Base-by-base conservation (phyloP, 2,329 filamentous ascomycete genomes). In the Claviceps africana region DNA sequence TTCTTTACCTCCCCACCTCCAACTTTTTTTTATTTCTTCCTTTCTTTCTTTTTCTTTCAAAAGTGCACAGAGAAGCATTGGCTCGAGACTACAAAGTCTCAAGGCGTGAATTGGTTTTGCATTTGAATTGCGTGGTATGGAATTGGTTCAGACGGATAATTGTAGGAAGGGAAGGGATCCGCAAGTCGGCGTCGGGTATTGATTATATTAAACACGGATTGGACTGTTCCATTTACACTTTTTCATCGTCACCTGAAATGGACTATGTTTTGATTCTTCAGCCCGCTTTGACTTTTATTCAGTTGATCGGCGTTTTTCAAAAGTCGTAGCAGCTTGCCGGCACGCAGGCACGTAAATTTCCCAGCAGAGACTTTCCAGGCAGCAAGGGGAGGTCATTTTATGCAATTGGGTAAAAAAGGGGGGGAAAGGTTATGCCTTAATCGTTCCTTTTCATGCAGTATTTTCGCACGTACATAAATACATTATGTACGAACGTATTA, bases 41-140 rank as follows among this genome's bases (percentile, higher is more conserved):
- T 25, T 25, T 25, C 25, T 25, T 25, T 25, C 25, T 25, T 25
- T 25, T 25, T 25, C 25, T 21, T n/a, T 44, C 5, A 45, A 35
- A 50, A 9, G 3, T 6, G 40, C 19, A 25, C 39, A 5, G 48
- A 45, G 40, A 45, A 51, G 22, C 2, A 50, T 50, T 33, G 17
- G 28, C 31, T 47, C 17, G 9, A 19, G 42, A 31, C 44, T 30
- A 30, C n/a, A 15, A 33, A 21, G n/a, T 25, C 15, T 42, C 25
- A 4, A 43, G 52, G 52, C 37, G 48, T 43, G 22, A 37, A 47
- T 46, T 33, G 30, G 25, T 28, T 46, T 37, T 48, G 19, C n/a
- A 21, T 48, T 48, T 46, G 33, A 9, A 39, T 47, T 49, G 53
- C 51, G 51, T 55, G 51, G 48, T 51, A 53, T 55, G 51, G 31